phyloP scores from a whole-genome alignment of 768 basidiomycete species.

The Hirschioporus abietinus region DNA sequence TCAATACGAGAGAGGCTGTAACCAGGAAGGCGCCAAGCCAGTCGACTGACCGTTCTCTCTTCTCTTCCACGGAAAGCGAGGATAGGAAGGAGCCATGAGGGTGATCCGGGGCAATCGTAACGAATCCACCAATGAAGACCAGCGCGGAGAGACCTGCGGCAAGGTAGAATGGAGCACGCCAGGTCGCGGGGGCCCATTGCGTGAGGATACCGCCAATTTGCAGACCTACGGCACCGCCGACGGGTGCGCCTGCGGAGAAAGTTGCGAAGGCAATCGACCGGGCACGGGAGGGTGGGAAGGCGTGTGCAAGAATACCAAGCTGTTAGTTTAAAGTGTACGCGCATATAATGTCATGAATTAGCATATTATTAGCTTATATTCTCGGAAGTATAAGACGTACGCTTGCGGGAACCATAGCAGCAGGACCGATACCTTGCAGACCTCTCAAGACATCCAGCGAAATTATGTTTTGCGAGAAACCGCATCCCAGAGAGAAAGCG shows the following conservation, averaged over 20 bases:
- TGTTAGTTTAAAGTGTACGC: slow-evolving; percentile 24
- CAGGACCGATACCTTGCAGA: slow-evolving; percentile 74
- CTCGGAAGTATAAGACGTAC: slow-evolving; percentile 31
- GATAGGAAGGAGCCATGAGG: slow-evolving; percentile 19
- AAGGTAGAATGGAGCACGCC: slow-evolving; percentile 66
- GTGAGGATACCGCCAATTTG: slow-evolving; percentile 70
- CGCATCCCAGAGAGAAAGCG: slow-evolving; percentile 58
- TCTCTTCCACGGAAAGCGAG: slow-evolving; percentile 21
- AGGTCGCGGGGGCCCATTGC: slow-evolving; percentile 43
- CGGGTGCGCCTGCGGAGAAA: slow-evolving; percentile 79
- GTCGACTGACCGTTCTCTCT: slow-evolving; percentile 49
- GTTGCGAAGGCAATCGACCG: slow-evolving; percentile 78
- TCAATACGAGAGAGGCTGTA: slow-evolving; percentile 60
- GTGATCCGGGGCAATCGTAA: slow-evolving; percentile 59
- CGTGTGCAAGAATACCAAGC: slow-evolving; percentile 78
- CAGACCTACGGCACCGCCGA: slow-evolving; percentile 70
- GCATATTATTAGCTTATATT: slow-evolving; percentile 2
- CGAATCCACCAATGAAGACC: slow-evolving; percentile 44
- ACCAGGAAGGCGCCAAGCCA: slow-evolving; percentile 70
- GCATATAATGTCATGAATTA: neutral
- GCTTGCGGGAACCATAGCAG: slow-evolving; percentile 69
- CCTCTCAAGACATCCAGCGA: slow-evolving; percentile 69
- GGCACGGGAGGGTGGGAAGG: slow-evolving; percentile 63
- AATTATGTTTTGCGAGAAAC: slow-evolving; percentile 53
- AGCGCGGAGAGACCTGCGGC: slow-evolving; percentile 50